A percentile compares a stretch with the other conserved stretches of the same genome.
These are phyloP conservation scores for Trypanosoma vivax DNA, from an alignment of 208 protist genomes.

Conservation along the genomic window DNA sequence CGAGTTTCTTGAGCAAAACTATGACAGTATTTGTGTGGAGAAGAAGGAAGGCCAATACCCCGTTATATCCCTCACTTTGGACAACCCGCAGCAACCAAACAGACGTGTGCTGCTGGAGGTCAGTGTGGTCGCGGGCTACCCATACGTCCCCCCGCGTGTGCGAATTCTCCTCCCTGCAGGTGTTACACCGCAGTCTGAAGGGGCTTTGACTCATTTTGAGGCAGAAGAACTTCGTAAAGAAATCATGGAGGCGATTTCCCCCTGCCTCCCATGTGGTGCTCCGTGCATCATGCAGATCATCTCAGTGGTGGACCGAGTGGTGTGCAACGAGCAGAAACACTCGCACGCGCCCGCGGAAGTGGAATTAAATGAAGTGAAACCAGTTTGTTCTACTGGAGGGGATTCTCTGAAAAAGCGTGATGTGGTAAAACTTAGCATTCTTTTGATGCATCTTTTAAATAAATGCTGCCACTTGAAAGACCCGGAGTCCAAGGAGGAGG, in stretches of 20 bases:
- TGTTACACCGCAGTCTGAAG: conserved; percentile 18
- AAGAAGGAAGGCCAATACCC: conserved; percentile 35
- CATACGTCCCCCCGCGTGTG: conserved; percentile 51
- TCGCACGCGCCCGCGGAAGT: conserved; percentile 5
- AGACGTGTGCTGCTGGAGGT: conserved; percentile 44
- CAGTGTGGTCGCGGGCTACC: conserved; percentile 55
- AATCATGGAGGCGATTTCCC: conserved; percentile 43
- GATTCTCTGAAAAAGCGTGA: conserved; percentile 38
- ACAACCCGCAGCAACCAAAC: conserved; percentile 26
- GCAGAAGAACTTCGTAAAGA: conserved; percentile 40
- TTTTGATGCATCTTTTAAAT: conserved; percentile 62
- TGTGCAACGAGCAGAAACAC: conserved; percentile 18
- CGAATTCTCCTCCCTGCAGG: conserved; percentile 31
- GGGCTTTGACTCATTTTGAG: conserved; percentile 28
- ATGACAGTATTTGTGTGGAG: conserved; percentile 46
- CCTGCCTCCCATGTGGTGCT: conserved; percentile 39
- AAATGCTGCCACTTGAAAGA: conserved; percentile 78
- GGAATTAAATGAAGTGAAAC: conserved; percentile 10
- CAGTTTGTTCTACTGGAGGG: not conserved
- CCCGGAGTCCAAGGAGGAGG: conserved; percentile 70
- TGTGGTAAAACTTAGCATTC: conserved; percentile 47
- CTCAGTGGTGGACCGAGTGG: conserved; percentile 36
- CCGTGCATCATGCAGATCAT: conserved; percentile 74
- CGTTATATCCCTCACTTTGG: conserved; percentile 41
- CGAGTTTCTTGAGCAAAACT: conserved; percentile 50